Conservation (phyloP, 2,329 filamentous ascomycete genomes). For the Malbranchea cinnamomea region DNA sequence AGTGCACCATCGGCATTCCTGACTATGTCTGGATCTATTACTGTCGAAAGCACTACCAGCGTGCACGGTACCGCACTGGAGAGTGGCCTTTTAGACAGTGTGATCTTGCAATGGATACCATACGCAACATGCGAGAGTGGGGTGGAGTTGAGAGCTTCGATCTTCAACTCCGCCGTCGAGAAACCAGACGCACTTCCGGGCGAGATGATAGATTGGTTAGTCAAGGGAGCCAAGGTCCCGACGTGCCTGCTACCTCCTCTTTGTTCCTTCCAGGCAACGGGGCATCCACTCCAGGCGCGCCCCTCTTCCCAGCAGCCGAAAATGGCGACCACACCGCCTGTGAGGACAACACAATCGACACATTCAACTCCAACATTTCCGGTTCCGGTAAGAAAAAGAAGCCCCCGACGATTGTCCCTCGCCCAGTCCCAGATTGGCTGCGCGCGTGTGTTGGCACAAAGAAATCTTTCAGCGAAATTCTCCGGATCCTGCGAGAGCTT, state of each 20-base stretch:
- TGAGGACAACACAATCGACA: background rate
- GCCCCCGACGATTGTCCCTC: conserved; percentile 14
- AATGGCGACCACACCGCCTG: background rate
- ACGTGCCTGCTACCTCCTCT: too few species aligned
- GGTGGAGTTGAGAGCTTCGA: conserved; percentile 45
- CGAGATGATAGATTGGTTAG: too few species aligned
- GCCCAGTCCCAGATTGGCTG: conserved; percentile 23
- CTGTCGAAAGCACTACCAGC: conserved; percentile 74
- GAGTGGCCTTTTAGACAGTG: conserved; percentile 47
- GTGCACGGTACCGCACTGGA: conserved; percentile 50
- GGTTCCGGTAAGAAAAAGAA: conserved; percentile 13
- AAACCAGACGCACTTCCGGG: conserved; percentile 19
- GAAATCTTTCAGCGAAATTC: conserved; percentile 19
- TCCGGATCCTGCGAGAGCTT: conserved; percentile 15
- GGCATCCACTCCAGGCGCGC: too few species aligned
- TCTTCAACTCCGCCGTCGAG: conserved; percentile 48
- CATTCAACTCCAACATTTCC: background rate
- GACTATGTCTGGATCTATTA: conserved; percentile 57
- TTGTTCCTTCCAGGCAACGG: too few species aligned
- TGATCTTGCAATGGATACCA: conserved; percentile 47
- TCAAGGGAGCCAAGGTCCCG: too few species aligned
- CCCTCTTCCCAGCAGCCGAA: too few species aligned
- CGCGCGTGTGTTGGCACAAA: conserved; percentile 11
- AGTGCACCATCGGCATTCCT: conserved; percentile 56
- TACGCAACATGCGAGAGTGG: conserved; percentile 50